Base-by-base conservation (phyloP, 2,329 filamentous ascomycete species). In the Diplodia seriata region DNA sequence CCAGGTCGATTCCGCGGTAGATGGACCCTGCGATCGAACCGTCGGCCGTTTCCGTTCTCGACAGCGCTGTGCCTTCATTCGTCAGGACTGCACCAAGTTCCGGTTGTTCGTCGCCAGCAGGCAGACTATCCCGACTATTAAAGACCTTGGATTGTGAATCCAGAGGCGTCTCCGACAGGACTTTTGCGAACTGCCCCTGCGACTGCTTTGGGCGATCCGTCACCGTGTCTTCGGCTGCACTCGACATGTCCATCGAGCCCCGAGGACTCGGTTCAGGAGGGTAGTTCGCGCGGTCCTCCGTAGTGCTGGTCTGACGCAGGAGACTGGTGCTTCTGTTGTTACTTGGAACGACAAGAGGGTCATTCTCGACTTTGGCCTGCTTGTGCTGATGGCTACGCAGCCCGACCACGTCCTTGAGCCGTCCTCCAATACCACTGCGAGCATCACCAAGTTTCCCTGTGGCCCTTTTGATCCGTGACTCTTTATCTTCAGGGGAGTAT, bases 331-430 rank as follows among this genome's bases (percentile, higher is more conserved):
- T 67, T 26, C 56, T 56, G 40, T 67, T 38, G 33, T 56, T 43
- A 8, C 56, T 53, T 9, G 59, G 36, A 36, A 55, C 36, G 9
- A 53, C 36, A n/a, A 31, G 11, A 85, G 74, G 63, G 51, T 76
- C 76, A 31, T 77, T 76, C 9, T 78, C 77, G 2, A 80, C 76
- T 68, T 77, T 80, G 0, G 76, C 74, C 14, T 76, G 70, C 64
- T 78, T 82, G 40, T 76, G 75, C 20, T 81, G 76, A 70, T 83
- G 80, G 14, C 76, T 77, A 26, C 80, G 78, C 43, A 82, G 74
- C 40, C 92, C 91, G 43, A 97, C 91, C 2, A 89, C 92, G 75
- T 94, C 93, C 75, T 94, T 94, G 76, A 97, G 93, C 43, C 92
- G 89, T 1, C 91, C 66, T 50, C 66, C 91, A 67, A 97, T 85